Percentiles rank a stretch among this genome's conserved stretches.
phyloP scores from a whole-genome alignment of 805 yeast species.

The Metschnikowia koreensis region DNA sequence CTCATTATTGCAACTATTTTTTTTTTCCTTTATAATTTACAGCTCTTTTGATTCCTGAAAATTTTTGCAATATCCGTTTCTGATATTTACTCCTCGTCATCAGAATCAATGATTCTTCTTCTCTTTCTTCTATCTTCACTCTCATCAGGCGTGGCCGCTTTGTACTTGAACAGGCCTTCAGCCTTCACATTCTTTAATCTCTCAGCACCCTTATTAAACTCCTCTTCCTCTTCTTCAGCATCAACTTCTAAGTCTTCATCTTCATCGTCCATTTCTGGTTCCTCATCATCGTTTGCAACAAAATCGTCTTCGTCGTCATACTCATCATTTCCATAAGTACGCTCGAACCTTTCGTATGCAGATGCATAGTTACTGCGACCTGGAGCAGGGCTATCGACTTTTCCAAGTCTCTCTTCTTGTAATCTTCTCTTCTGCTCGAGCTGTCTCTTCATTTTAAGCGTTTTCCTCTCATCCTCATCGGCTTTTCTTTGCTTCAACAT shows the following conservation, averaged over 20 bases:
- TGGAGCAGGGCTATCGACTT: constrained; percentile 37
- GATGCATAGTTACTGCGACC: constrained; percentile 24
- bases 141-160: constrained; percentile 29
- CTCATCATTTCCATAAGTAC: constrained; percentile 34
- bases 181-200: constrained; percentile 54
- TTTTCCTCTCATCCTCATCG: constrained; percentile 59
- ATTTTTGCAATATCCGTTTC: not conserved
- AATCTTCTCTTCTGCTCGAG: constrained; percentile 57
- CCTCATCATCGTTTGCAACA: constrained; percentile 45
- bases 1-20: not conserved
- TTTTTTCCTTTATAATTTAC: no score
- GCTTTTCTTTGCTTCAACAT: constrained; percentile 62
- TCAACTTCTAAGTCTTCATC: constrained; percentile 41
- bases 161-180: constrained; percentile 54
- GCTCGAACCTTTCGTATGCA: constrained; percentile 38
- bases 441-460: constrained; percentile 63
- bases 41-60: not conserved
- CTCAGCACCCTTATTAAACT: constrained; percentile 55
- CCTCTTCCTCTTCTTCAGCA: constrained; percentile 48
- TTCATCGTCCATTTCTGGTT: constrained; percentile 33
- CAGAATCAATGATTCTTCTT: constrained; percentile 49
- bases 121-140: constrained; percentile 37
- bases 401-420: constrained; percentile 58
- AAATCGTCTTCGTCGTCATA: constrained; percentile 44
- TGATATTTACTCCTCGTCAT: constrained; percentile 46